Evolutionary conservation across 1,139 yeast genomes (phyloP).

Genomic region (Debaryomyces fabryi): DNA sequence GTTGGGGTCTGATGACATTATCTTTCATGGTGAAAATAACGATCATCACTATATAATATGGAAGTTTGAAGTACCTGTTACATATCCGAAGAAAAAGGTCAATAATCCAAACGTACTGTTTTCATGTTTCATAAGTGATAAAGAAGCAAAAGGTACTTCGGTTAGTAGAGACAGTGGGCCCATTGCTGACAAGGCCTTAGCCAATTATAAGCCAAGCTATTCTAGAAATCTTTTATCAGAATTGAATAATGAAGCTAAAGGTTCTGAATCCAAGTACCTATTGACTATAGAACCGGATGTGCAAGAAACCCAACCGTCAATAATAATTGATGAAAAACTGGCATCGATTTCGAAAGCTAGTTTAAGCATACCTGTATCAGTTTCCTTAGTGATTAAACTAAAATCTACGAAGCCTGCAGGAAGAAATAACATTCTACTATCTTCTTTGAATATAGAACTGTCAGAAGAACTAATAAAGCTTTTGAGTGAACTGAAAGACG

Average conservation of each 20-base stretch:
- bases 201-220: conserved; percentile 25
- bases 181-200: conserved; percentile 14
- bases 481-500: conserved; percentile 16
- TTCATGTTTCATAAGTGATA: conserved; percentile 25
- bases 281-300: conserved; percentile 4
- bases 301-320: conserved; percentile 5
- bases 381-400: conserved; percentile 50
- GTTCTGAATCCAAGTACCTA: background rate
- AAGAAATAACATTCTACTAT: conserved; percentile 50
- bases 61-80: conserved; percentile 38
- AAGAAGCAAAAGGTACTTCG: conserved; percentile 9
- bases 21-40: conserved; percentile 14
- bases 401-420: conserved; percentile 62
- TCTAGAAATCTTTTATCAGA: conserved; percentile 28
- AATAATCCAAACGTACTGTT: conserved; percentile 33
- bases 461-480: conserved; percentile 44
- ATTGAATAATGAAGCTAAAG: conserved; percentile 22
- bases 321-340: background rate
- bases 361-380: conserved; percentile 23
- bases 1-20: conserved; percentile 17
- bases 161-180: background rate
- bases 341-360: conserved; percentile 2
- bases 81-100: conserved; percentile 41
- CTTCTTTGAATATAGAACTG: conserved; percentile 59
- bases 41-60: conserved; percentile 25